Conservation (phyloP, 1,284 basidiomycete genomes). For the Porodaedalea pini region DNA sequence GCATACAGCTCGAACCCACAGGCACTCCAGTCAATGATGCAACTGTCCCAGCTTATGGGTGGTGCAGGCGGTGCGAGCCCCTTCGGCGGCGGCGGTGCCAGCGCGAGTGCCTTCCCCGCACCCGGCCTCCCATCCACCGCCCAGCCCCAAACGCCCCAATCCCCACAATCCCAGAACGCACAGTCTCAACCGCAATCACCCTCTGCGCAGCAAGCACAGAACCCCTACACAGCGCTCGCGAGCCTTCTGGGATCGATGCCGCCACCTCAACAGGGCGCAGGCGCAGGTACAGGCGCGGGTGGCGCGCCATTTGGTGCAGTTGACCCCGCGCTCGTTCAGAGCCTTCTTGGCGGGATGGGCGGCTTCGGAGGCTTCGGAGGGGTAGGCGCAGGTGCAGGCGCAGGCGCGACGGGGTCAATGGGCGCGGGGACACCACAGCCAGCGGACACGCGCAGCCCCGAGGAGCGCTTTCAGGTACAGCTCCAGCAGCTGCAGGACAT, state of each 20-base stretch:
- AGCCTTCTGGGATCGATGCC: slow-evolving; percentile 20
- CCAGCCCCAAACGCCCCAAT: slow-evolving; percentile 17
- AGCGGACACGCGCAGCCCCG: slow-evolving; percentile 70
- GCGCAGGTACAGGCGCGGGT: slow-evolving; percentile 27
- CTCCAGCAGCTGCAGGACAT: slow-evolving; percentile 85
- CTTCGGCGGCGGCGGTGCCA: slow-evolving; percentile 26
- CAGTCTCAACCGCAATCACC: not conserved
- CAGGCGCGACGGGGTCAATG: no score
- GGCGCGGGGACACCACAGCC: slow-evolving; percentile 36
- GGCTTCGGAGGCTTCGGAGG: slow-evolving; percentile 27
- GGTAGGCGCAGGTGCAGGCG: slow-evolving; percentile 22
- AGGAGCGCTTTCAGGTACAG: slow-evolving; percentile 87
- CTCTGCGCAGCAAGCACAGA: slow-evolving; percentile 1
- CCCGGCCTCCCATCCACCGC: slow-evolving; percentile 46
- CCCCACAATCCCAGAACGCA: not conserved
- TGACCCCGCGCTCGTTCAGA: slow-evolving; percentile 23
- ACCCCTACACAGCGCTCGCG: slow-evolving; percentile 26
- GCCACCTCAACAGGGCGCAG: slow-evolving; percentile 26
- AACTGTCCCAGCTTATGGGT: slow-evolving; percentile 66
- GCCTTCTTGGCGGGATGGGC: slow-evolving; percentile 33
- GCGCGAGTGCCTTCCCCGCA: slow-evolving; percentile 45
- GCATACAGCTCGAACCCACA: slow-evolving; percentile 70
- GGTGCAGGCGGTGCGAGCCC: slow-evolving; percentile 30
- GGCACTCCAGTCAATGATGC: slow-evolving; percentile 75
- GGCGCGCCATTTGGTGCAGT: slow-evolving; percentile 26